phyloP scores from a whole-genome alignment of 2,329 filamentous ascomycete genomes.

The Aspergillus phoenicis region DNA sequence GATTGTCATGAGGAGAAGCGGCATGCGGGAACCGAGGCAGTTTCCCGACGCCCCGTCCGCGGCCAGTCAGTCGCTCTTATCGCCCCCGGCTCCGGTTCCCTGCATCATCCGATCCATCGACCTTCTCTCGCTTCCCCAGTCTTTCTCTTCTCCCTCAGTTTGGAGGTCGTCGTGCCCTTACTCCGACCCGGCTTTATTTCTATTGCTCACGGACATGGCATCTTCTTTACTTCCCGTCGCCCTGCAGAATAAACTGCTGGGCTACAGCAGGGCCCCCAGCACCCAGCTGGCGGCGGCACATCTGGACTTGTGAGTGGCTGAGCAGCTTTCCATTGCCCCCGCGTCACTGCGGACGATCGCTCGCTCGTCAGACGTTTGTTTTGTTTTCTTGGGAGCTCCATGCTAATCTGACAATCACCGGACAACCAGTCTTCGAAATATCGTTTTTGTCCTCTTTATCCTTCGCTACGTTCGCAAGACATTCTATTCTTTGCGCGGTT shows the following conservation, averaged over 20 bases:
- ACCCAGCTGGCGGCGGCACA: conserved; percentile 41
- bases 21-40: conserved; percentile 15
- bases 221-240: conserved; percentile 46
- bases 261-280: conserved; percentile 36
- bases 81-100: conserved; percentile 11
- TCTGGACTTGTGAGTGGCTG: conserved; percentile 46
- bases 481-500: conserved; percentile 83
- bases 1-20: background rate
- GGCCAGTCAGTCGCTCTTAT: background rate
- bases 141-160: conserved; percentile 9
- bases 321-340: conserved; percentile 5
- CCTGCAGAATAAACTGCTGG: conserved; percentile 48
- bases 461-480: conserved; percentile 78
- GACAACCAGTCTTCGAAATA: conserved; percentile 69
- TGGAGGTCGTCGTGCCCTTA: conserved; percentile 13
- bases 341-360: background rate
- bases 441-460: conserved; percentile 86
- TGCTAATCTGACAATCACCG: conserved; percentile 12
- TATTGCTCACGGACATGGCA: conserved; percentile 34
- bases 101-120: conserved; percentile 20
- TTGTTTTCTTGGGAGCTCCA: background rate
- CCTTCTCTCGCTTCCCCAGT: conserved; percentile 16
- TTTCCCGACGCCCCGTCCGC: conserved; percentile 3
- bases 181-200: background rate
- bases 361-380: background rate